A percentile compares a stretch with the other conserved stretches of the same genome.
phyloP scores from a whole-genome alignment of 2,329 filamentous ascomycete genomes.

The Apiospora sp. region DNA sequence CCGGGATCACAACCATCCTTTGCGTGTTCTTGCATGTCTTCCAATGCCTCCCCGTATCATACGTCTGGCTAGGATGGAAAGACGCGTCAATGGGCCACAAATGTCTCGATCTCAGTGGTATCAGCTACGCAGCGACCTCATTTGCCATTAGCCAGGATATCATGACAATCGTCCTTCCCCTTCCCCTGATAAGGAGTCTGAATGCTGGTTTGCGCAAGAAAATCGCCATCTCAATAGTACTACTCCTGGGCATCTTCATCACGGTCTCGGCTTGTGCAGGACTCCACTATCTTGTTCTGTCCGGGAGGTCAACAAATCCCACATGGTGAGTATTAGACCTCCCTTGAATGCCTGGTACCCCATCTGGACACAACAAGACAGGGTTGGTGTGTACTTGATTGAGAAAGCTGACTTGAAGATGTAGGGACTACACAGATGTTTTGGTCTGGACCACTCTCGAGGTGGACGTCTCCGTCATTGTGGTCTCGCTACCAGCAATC shows the following conservation, averaged over 20 bases:
- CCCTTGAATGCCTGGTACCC: neutral
- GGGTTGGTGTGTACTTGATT: too few species aligned
- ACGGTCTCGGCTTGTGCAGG: slow-evolving; percentile 47
- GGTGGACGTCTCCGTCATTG: slow-evolving; percentile 50
- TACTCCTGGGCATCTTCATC: slow-evolving; percentile 48
- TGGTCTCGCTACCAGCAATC: slow-evolving; percentile 51
- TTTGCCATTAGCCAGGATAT: slow-evolving; percentile 47
- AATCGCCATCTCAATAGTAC: slow-evolving; percentile 45
- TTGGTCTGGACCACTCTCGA: slow-evolving; percentile 55
- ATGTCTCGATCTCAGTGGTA: slow-evolving; percentile 44
- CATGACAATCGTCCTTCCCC: slow-evolving; percentile 44
- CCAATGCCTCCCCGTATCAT: slow-evolving; percentile 45
- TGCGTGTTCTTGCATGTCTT: slow-evolving; percentile 46
- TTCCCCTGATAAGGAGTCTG: slow-evolving; percentile 43
- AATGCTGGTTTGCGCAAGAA: slow-evolving; percentile 39
- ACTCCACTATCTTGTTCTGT: slow-evolving; percentile 44
- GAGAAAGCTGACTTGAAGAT: neutral
- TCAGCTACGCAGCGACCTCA: slow-evolving; percentile 41
- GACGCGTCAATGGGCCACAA: slow-evolving; percentile 35
- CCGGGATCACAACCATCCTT: slow-evolving; percentile 37
- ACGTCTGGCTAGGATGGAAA: slow-evolving; percentile 45
- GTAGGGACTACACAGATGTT: slow-evolving; percentile 40
- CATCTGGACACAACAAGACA: neutral
- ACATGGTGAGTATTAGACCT: slow-evolving; percentile 26
- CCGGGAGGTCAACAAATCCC: slow-evolving; percentile 45